Conservation (phyloP, 768 basidiomycete genomes). For the Amanita exitialis region DNA sequence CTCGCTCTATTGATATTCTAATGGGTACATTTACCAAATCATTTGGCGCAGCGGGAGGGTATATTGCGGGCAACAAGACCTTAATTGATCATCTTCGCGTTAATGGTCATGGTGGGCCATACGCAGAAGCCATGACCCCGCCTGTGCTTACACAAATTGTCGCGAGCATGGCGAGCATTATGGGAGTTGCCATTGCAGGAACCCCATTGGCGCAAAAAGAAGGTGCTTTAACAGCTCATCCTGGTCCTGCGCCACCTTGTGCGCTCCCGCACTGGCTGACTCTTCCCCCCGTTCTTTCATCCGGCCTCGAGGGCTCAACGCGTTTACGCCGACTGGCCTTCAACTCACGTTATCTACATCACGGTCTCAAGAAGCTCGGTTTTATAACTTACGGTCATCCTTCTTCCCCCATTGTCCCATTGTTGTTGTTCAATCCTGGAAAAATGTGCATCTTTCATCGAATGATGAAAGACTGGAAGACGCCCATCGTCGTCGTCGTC, state of each 20-base stretch:
- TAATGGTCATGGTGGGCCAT: conserved; percentile 70
- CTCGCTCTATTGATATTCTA: conserved; percentile 76
- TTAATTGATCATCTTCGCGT: conserved; percentile 78
- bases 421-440: conserved; percentile 86
- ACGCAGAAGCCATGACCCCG: conserved; percentile 87
- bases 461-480: conserved; percentile 74
- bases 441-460: conserved; percentile 91
- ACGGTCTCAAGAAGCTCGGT: conserved; percentile 79
- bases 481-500: conserved; percentile 82
- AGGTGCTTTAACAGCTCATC: conserved; percentile 23
- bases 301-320: conserved; percentile 75
- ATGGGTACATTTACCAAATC: conserved; percentile 99
- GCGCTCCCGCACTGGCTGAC: conserved; percentile 71
- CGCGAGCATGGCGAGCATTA: conserved; percentile 92
- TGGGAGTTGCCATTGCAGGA: conserved; percentile 56
- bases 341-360: conserved; percentile 88
- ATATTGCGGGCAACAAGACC: conserved; percentile 76
- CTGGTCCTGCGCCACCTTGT: conserved; percentile 58
- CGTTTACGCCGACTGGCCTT: conserved; percentile 87
- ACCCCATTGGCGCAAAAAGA: conserved; percentile 28
- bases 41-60: conserved; percentile 91
- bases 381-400: conserved; percentile 95
- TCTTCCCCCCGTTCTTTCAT: conserved; percentile 61
- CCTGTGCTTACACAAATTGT: conserved; percentile 86
- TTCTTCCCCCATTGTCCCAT: conserved; percentile 87